A percentile compares a stretch with the other conserved stretches of the same genome.
Conservation (phyloP, 148 eudicot species). For the Amaranthus cruentus region DNA sequence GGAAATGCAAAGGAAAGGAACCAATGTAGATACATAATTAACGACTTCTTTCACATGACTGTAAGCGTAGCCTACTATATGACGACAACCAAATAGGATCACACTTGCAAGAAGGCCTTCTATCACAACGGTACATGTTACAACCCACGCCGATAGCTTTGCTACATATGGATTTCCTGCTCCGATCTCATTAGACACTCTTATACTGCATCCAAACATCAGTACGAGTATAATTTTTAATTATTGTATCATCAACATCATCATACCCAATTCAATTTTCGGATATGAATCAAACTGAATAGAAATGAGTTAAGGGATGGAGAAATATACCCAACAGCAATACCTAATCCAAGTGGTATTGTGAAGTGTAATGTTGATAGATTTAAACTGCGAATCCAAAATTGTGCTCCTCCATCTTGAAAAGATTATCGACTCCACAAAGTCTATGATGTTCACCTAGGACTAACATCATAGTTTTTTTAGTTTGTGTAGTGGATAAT, state of each 20-base stretch:
- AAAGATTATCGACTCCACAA: neutral
- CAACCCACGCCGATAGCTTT: constrained; percentile 20
- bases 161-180: constrained; percentile 44
- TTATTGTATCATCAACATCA: no score
- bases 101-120: constrained; percentile 25
- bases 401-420: neutral
- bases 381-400: constrained; percentile 29
- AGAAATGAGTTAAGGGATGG: neutral
- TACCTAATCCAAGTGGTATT: constrained; percentile 37
- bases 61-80: constrained; percentile 39
- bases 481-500: neutral
- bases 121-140: constrained; percentile 14
- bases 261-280: neutral
- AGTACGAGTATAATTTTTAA: no score
- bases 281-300: no score
- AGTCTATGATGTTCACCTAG: neutral
- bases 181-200: constrained; percentile 51
- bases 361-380: constrained; percentile 33
- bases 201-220: constrained; percentile 22
- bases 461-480: no score
- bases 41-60: constrained; percentile 35
- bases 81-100: constrained; percentile 24
- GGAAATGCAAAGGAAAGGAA: constrained; percentile 35
- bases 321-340: constrained; percentile 36
- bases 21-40: constrained; percentile 26